phyloP scores from a whole-genome alignment of 1,139 yeast genomes.

The Candida dubliniensis region DNA sequence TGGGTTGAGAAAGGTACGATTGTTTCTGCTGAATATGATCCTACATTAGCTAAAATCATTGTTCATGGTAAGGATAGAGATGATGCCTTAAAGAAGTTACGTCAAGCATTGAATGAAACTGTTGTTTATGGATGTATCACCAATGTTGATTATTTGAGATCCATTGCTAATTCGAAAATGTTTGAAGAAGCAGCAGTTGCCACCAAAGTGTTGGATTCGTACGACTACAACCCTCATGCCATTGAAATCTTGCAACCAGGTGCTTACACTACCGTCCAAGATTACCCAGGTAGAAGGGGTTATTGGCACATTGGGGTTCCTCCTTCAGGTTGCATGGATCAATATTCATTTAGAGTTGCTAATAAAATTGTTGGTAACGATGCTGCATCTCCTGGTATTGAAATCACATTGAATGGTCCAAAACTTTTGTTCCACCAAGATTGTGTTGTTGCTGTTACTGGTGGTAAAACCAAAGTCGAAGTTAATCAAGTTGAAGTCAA shows the following conservation, averaged over 20 bases:
- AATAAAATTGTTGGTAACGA: slow-evolving; percentile 89
- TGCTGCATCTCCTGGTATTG: slow-evolving; percentile 80
- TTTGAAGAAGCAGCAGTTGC: slow-evolving; percentile 81
- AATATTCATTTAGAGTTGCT: slow-evolving; percentile 83
- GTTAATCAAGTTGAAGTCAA: slow-evolving; percentile 58
- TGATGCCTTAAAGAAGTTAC: slow-evolving; percentile 76
- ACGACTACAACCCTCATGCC: slow-evolving; percentile 75
- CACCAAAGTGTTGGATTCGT: slow-evolving; percentile 85
- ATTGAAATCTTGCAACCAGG: slow-evolving; percentile 85
- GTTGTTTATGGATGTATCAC: slow-evolving; percentile 85
- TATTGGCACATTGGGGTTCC: slow-evolving; percentile 95
- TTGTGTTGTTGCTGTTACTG: slow-evolving; percentile 76
- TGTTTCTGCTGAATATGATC: slow-evolving; percentile 91
- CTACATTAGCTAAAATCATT: slow-evolving; percentile 92
- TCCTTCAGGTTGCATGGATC: slow-evolving; percentile 98
- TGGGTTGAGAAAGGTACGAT: slow-evolving; percentile 93
- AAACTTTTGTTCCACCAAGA: slow-evolving; percentile 79
- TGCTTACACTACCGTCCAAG: slow-evolving; percentile 93
- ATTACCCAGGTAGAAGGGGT: slow-evolving; percentile 88
- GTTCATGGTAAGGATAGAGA: slow-evolving; percentile 88
- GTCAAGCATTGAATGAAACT: slow-evolving; percentile 82
- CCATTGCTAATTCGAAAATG: slow-evolving; percentile 81
- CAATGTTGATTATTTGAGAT: slow-evolving; percentile 83
- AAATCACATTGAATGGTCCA: slow-evolving; percentile 86
- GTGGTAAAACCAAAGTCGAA: slow-evolving; percentile 71